phyloP scores from a whole-genome alignment of 2,329 filamentous ascomycete species.

The Helotiales sp. region DNA sequence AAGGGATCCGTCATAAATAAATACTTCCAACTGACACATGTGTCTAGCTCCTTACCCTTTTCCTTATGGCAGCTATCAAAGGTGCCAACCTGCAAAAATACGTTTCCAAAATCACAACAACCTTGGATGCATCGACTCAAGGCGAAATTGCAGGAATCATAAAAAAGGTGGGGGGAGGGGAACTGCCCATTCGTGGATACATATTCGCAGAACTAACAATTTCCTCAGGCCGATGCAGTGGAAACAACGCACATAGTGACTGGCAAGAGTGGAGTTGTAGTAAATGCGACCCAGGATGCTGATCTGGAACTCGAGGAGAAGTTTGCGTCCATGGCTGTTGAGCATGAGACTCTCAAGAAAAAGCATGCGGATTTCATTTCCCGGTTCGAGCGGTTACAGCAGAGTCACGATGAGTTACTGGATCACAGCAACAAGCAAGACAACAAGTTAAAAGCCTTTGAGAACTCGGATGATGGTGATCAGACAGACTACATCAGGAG shows the following conservation, averaged over 20 bases:
- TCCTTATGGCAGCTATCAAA: conserved; percentile 66
- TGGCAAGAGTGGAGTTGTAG: conserved; percentile 4
- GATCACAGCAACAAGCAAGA: conserved; percentile 62
- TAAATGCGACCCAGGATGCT: conserved; percentile 29
- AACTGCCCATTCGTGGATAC: background rate
- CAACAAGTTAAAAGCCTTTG: conserved; percentile 45
- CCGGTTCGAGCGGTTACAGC: conserved; percentile 63
- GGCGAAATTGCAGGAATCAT: conserved; percentile 45
- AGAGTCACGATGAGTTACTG: conserved; percentile 64
- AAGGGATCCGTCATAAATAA: conserved; percentile 24
- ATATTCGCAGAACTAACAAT: background rate
- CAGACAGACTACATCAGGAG: conserved; percentile 57
- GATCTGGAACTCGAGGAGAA: conserved; percentile 53
- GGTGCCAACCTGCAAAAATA: conserved; percentile 62
- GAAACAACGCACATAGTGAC: background rate
- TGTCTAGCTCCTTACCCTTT: conserved; percentile 63
- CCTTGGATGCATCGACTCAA: conserved; percentile 50
- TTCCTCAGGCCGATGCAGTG: conserved; percentile 4
- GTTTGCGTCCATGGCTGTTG: conserved; percentile 47
- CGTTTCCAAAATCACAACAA: conserved; percentile 51
- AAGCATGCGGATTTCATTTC: conserved; percentile 63
- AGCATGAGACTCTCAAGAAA: conserved; percentile 61
- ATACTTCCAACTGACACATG: conserved; percentile 32
- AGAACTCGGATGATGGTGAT: conserved; percentile 54
- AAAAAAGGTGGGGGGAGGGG: conserved; percentile 34